Conservation (phyloP, 805 yeast genomes). For the Wickerhamomyces ciferrii region DNA sequence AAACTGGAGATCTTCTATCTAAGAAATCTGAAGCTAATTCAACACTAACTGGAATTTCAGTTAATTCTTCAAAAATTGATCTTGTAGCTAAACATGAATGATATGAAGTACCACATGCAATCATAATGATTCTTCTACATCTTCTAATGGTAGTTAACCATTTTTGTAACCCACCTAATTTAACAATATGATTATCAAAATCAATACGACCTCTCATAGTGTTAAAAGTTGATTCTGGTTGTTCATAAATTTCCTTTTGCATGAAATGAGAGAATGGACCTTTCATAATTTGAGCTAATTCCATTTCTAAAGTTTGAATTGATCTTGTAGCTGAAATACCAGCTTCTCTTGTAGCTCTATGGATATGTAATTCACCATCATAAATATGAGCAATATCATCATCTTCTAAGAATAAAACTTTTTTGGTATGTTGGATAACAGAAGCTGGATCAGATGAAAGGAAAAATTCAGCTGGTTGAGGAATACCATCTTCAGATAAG, state of each 20-base stretch:
- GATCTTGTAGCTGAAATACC: slow-evolving; percentile 93
- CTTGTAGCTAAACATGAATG: slow-evolving; percentile 98
- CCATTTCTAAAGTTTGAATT: slow-evolving; percentile 95
- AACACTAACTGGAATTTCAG: slow-evolving; percentile 90
- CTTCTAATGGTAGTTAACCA: slow-evolving; percentile 87
- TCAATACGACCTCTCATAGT: slow-evolving; percentile 99
- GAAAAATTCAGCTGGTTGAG: slow-evolving; percentile 93
- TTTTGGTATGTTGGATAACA: slow-evolving; percentile 93
- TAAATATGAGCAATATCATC: slow-evolving; percentile 98
- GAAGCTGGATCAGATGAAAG: slow-evolving; percentile 97
- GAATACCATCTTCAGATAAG: slow-evolving; percentile 86
- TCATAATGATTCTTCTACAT: slow-evolving; percentile 93
- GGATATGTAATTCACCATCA: slow-evolving; percentile 97
- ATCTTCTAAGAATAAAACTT: slow-evolving; percentile 93
- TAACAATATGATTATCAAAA: slow-evolving; percentile 71
- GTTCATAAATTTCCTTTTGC: slow-evolving; percentile 98
- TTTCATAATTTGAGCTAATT: slow-evolving; percentile 96
- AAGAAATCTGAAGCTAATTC: slow-evolving; percentile 93
- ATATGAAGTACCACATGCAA: slow-evolving; percentile 99
- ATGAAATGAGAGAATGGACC: slow-evolving; percentile 94
- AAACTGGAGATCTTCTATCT: slow-evolving; percentile 94
- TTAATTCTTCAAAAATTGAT: slow-evolving; percentile 91
- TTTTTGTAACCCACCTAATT: slow-evolving; percentile 84
- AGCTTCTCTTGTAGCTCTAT: slow-evolving; percentile 85
- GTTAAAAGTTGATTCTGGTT: slow-evolving; percentile 96